phyloP scores from a whole-genome alignment of 1,284 basidiomycete genomes.

The Ganoderma sinense region DNA sequence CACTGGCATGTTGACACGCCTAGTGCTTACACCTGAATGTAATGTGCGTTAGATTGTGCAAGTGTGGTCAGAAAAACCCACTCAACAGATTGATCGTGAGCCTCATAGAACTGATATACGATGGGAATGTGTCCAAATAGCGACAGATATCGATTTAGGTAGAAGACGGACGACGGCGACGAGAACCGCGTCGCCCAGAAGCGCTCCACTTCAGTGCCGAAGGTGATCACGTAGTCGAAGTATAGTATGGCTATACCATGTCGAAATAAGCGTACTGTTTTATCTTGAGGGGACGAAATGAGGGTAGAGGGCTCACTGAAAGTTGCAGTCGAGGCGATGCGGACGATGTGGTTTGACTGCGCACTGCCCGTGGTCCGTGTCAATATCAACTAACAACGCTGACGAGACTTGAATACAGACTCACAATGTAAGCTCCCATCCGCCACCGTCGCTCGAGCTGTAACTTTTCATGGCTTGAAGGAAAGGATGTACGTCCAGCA shows the following conservation, averaged over 20 bases:
- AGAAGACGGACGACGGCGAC: conserved; percentile 1
- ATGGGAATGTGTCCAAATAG: conserved; percentile 14
- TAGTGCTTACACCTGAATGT: neutral
- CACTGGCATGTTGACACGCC: neutral
- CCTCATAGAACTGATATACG: conserved; percentile 6
- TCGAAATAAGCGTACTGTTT: neutral
- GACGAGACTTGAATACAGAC: neutral
- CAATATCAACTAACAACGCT: neutral
- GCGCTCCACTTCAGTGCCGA: conserved; percentile 2
- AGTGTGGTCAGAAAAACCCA: neutral
- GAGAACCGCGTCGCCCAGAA: conserved; percentile 1
- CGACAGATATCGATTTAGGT: conserved; percentile 16
- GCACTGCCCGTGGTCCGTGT: neutral
- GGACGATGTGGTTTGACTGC: neutral
- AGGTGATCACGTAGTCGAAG: conserved; percentile 6
- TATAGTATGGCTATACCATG: conserved; percentile 1
- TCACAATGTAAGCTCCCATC: neutral
- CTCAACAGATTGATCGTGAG: neutral
- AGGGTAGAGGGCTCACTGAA: neutral
- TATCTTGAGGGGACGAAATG: neutral
- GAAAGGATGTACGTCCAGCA: neutral
- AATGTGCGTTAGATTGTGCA: neutral
- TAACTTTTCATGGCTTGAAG: neutral
- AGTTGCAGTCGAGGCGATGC: neutral
- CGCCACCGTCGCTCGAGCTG: neutral